Conservation (phyloP, 2,329 filamentous ascomycete species). For the Phoma sp. region DNA sequence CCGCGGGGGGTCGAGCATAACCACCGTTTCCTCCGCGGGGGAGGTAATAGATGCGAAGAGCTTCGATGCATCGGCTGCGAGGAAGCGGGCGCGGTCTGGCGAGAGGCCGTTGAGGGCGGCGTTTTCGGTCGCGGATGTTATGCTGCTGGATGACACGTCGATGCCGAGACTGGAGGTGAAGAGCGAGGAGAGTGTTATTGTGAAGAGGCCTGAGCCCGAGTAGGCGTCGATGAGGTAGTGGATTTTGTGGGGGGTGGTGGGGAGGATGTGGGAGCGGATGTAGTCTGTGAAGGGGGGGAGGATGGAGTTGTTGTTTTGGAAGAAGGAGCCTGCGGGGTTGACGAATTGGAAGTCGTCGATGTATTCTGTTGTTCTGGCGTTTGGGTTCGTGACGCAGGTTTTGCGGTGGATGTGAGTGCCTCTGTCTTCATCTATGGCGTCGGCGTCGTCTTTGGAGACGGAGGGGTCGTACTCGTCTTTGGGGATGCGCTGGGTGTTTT, state of each 20-base stretch:
- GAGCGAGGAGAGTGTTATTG: constrained; percentile 84
- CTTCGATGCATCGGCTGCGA: constrained; percentile 84
- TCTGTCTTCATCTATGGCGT: constrained; percentile 62
- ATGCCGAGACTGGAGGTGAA: constrained; percentile 86
- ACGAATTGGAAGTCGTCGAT: constrained; percentile 84
- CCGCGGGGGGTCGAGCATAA: constrained; percentile 95
- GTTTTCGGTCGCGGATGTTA: constrained; percentile 79
- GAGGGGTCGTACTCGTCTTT: constrained; percentile 50
- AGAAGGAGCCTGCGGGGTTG: constrained; percentile 93
- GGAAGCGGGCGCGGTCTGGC: constrained; percentile 75
- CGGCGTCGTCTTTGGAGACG: constrained; percentile 41
- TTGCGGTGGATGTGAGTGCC: constrained; percentile 77
- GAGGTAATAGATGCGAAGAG: constrained; percentile 82
- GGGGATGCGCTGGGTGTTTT: constrained; percentile 75
- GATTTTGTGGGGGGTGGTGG: constrained; percentile 56
- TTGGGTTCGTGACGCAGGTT: constrained; percentile 86
- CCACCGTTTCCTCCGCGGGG: constrained; percentile 80
- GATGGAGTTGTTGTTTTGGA: constrained; percentile 99
- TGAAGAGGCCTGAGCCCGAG: constrained; percentile 96
- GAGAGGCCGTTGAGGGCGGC: constrained; percentile 77
- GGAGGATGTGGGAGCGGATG: constrained; percentile 80
- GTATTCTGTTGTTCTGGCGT: constrained; percentile 84
- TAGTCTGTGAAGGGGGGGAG: constrained; percentile 85
- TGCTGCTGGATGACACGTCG: constrained; percentile 83
- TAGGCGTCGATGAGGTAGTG: constrained; percentile 96